phyloP scores from a whole-genome alignment of 2,329 filamentous ascomycete genomes.

The Immersiporthe knoxdaviesiana region DNA sequence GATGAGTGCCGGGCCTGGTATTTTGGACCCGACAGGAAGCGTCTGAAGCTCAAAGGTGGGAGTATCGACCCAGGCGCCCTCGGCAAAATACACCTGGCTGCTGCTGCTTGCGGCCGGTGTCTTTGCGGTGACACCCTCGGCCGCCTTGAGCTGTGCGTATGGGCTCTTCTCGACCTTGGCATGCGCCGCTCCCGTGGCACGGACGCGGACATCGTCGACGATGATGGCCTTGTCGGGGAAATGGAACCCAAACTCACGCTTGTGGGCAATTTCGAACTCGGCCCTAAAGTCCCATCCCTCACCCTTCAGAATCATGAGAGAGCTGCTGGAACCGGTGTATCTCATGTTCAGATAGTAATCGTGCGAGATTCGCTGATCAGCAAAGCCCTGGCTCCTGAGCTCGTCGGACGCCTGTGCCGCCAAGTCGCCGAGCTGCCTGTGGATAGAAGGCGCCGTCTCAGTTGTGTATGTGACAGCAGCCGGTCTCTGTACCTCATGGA shows the following conservation, averaged over 20 bases:
- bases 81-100: conserved; percentile 31
- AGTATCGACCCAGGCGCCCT: conserved; percentile 49
- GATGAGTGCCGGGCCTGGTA: conserved; percentile 69
- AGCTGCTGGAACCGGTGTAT: conserved; percentile 48
- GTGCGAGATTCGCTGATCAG: conserved; percentile 45
- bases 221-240: conserved; percentile 41
- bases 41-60: conserved; percentile 70
- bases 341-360: conserved; percentile 49
- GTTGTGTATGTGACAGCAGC: conserved; percentile 33
- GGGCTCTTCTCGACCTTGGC: conserved; percentile 16
- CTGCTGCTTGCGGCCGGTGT: conserved; percentile 13
- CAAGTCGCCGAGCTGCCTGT: conserved; percentile 32
- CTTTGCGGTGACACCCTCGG: neutral
- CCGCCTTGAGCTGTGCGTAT: conserved; percentile 19
- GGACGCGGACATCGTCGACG: conserved; percentile 48
- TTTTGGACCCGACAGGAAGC: conserved; percentile 60
- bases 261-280: conserved; percentile 42
- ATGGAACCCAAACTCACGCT: conserved; percentile 48
- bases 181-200: conserved; percentile 36
- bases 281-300: conserved; percentile 39
- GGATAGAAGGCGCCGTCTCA: conserved; percentile 26
- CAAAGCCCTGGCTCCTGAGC: conserved; percentile 48
- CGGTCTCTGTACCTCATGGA: conserved; percentile 40
- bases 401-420: conserved; percentile 40
- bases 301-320: conserved; percentile 43